Percentiles rank a stretch among this genome's conserved stretches.
phyloP scores from a whole-genome alignment of 768 basidiomycete species.

The Rhodotorula graminis region DNA sequence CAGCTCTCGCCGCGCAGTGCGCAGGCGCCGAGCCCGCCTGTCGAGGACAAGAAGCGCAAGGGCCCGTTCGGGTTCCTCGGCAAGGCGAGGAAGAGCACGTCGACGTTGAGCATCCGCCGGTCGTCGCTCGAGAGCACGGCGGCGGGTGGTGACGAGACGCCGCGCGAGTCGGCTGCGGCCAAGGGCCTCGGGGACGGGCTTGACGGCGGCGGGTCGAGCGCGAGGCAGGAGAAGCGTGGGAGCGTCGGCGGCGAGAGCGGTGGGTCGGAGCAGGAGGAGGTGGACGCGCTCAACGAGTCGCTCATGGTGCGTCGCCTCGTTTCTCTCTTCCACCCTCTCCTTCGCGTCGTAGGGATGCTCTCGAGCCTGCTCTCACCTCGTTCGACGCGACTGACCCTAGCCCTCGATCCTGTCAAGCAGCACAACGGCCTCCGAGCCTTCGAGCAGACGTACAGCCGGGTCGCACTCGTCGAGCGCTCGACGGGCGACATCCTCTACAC shows the following conservation, averaged over 20 bases:
- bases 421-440: neutral
- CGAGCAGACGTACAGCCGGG: constrained; percentile 10
- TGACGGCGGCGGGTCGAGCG: too few species aligned
- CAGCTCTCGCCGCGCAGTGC: too few species aligned
- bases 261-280: neutral
- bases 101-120: neutral
- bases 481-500: constrained; percentile 2
- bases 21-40: neutral
- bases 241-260: too few species aligned
- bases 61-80: neutral
- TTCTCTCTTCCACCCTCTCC: too few species aligned
- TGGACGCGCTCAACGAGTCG: neutral
- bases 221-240: neutral
- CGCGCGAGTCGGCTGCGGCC: neutral
- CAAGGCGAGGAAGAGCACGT: neutral
- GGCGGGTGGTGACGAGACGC: neutral
- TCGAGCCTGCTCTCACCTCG: too few species aligned
- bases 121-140: neutral
- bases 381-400: too few species aligned
- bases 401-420: neutral
- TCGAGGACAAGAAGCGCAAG: neutral
- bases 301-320: neutral
- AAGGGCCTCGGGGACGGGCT: neutral
- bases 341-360: too few species aligned
- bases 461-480: neutral